phyloP scores from a whole-genome alignment of 805 yeast genomes.

The Candida multigemmis region DNA sequence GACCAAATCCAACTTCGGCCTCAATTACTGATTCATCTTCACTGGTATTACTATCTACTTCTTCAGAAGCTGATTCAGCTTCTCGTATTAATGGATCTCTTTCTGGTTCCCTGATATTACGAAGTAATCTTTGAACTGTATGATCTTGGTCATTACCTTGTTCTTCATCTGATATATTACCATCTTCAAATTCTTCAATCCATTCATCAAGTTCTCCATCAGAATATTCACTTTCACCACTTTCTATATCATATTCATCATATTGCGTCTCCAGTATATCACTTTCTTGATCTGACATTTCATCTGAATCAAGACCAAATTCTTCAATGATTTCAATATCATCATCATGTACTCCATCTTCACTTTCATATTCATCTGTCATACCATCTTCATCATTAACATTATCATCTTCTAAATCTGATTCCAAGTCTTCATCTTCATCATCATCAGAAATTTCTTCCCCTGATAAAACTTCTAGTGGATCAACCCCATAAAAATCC shows the following conservation, averaged over 20 bases:
- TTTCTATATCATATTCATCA: conserved; percentile 3
- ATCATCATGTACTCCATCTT: conserved; percentile 28
- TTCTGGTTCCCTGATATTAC: background rate
- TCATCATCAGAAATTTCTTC: conserved; percentile 19
- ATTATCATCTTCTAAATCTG: conserved; percentile 15
- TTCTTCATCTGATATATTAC: conserved; percentile 8
- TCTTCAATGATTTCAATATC: conserved; percentile 10
- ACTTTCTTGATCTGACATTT: no score
- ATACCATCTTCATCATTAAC: conserved; percentile 12
- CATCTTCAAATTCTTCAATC: conserved; percentile 29
- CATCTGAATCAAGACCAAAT: conserved; percentile 4
- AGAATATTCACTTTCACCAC: conserved; percentile 17
- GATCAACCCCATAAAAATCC: conserved; percentile 34
- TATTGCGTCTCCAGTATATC: no score
- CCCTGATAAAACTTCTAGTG: conserved; percentile 28
- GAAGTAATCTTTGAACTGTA: conserved; percentile 3
- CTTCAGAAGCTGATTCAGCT: conserved; percentile 5
- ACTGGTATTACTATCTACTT: conserved; percentile 10
- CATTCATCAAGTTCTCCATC: conserved; percentile 31
- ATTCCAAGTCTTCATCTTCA: conserved; percentile 7
- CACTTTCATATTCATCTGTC: conserved; percentile 8
- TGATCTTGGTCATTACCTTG: conserved; percentile 9
- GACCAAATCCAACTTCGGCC: conserved; percentile 11
- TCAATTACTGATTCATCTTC: conserved; percentile 12
- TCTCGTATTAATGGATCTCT: conserved; percentile 1